phyloP scores from a whole-genome alignment of 2,329 filamentous ascomycete species.

The Zasmidium cellare region DNA sequence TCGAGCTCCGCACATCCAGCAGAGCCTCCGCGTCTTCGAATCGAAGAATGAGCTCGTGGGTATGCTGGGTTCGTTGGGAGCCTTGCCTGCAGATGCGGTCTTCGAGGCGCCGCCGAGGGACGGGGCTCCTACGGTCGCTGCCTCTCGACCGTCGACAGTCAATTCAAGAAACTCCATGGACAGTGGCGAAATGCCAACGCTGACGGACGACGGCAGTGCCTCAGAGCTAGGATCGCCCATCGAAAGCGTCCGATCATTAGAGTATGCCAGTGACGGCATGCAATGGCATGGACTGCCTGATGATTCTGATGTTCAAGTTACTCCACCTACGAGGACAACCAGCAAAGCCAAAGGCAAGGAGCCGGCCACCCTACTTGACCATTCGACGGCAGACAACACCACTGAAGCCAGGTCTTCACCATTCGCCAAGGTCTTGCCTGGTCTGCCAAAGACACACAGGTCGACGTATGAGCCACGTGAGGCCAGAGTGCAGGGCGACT shows the following conservation, averaged over 20 bases:
- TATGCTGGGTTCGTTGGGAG: constrained; percentile 10
- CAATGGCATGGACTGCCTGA: background rate
- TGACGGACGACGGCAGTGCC: constrained; percentile 11
- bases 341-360: background rate
- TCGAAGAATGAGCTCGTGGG: constrained; percentile 1
- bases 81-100: constrained; percentile 28
- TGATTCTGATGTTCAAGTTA: background rate
- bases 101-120: constrained; percentile 22
- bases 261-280: background rate
- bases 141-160: background rate
- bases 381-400: background rate
- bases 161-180: constrained; percentile 7
- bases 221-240: constrained; percentile 9
- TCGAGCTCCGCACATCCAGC: constrained; percentile 10
- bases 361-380: background rate
- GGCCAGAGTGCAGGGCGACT: constrained; percentile 15
- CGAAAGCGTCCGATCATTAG: background rate
- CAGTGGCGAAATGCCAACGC: constrained; percentile 9
- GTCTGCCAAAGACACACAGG: background rate
- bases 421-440: background rate
- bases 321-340: background rate
- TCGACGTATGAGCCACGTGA: constrained; percentile 14
- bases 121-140: background rate
- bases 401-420: background rate
- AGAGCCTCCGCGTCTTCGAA: constrained; percentile 13